These are phyloP conservation scores for Opeltia flavorubescens DNA, from an alignment of 495 filamentous ascomycete genomes.

Conservation along the genomic window DNA sequence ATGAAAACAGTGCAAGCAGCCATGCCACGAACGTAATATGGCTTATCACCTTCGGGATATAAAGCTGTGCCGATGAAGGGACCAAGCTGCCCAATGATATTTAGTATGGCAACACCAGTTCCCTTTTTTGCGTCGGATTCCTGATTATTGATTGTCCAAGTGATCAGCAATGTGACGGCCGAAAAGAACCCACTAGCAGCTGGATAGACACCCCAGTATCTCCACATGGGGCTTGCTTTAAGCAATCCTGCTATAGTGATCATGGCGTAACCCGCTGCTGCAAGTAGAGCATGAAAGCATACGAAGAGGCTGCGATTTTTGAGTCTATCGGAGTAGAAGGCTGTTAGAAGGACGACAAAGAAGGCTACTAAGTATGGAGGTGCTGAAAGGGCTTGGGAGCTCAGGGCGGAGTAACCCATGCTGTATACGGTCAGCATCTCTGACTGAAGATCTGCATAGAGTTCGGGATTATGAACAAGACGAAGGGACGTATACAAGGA, in stretches of 20 bases:
- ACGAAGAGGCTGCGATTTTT: conserved; percentile 35
- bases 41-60: conserved; percentile 41
- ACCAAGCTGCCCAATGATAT: conserved; percentile 38
- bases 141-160: conserved; percentile 53
- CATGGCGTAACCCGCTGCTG: conserved; percentile 43
- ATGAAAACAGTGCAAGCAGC: conserved; percentile 44
- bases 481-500: no score
- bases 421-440: conserved; percentile 10
- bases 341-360: conserved; percentile 30
- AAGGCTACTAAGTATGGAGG: conserved; percentile 45
- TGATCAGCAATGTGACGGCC: conserved; percentile 46
- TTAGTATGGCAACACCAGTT: conserved; percentile 20
- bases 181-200: conserved; percentile 47
- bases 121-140: conserved; percentile 29
- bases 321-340: conserved; percentile 36
- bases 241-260: conserved; percentile 32
- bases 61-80: conserved; percentile 47
- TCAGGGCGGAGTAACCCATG: conserved; percentile 34
- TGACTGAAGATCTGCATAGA: neutral
- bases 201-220: conserved; percentile 44
- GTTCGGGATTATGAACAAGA: no score
- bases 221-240: conserved; percentile 14
- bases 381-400: conserved; percentile 40
- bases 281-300: conserved; percentile 38
- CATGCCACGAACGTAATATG: conserved; percentile 47